Base-by-base conservation (phyloP, 1,139 yeast genomes). In the Meyerozyma carpophila region DNA sequence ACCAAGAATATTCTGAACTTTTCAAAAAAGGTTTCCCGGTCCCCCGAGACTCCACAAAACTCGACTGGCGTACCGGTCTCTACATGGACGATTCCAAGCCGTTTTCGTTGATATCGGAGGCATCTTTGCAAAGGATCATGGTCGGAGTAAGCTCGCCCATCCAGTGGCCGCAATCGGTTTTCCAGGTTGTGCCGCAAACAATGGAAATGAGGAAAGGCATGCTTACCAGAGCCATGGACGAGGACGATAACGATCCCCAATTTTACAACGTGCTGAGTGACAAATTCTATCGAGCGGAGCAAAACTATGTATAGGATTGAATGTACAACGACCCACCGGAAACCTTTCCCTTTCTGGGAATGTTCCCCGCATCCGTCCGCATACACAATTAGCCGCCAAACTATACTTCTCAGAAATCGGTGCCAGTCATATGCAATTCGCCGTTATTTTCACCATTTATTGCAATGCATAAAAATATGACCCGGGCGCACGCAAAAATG, bases 31-130 rank as follows among this genome's bases (percentile, higher is more conserved):
- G 37, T 11, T 34, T 34, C 21, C 37, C 25, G 26, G 37, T 34
- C 3, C 37, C 37, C 2, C 26, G 37, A n/a, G 26, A 34, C 37
- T 5, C n/a, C 26, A 20, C 37, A 3, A 34, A 34, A 34, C 16
- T 34, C 10, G 37, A 34, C 16, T 11, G n/a, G 37, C 25, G 26
- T 11, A 34, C 37, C 26, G 37, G 37, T 16, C 26, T 34, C 9
- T 34, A 34, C 37, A 34, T 34, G 37, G 37, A 34, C 27, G 37
- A 34, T 18, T 20, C 37, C 25, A 9, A 34, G 8, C 37, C 37
- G 8, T 34, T 34, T 13, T 20, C 25, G 37, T 18, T 34, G 5
- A 20, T 34, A 8, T 21, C 26, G 2, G 26, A 21, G 7, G 26
- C n/a, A 9, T 27, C 25, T 5, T 13, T 34, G 4, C 13, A 34